phyloP scores from a whole-genome alignment of 768 basidiomycete species.

The Dentipellis fragilis region DNA sequence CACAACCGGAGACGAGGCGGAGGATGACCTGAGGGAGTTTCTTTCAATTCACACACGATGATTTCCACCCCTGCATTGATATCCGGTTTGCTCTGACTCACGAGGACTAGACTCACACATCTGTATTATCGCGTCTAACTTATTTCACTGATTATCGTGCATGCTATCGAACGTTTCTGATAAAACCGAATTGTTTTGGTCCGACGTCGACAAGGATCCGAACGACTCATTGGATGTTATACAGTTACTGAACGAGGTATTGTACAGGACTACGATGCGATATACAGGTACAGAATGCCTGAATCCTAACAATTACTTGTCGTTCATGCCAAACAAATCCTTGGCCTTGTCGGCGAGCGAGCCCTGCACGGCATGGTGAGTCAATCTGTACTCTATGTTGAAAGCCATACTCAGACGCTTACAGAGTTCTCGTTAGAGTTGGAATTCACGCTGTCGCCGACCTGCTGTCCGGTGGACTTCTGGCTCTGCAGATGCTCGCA shows the following conservation, averaged over 20 bases:
- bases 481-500: conserved; percentile 26
- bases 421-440: conserved; percentile 40
- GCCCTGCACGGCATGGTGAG: not conserved
- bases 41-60: not conserved
- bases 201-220: not conserved
- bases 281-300: not conserved
- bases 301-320: not conserved
- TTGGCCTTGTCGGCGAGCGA: not conserved
- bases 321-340: not conserved
- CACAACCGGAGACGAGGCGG: not conserved
- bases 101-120: not conserved
- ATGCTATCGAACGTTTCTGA: not conserved
- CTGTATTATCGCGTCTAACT: not conserved
- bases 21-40: not conserved
- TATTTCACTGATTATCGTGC: not conserved
- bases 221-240: not conserved
- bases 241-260: not conserved
- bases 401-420: conserved; percentile 1
- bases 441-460: conserved; percentile 35
- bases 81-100: not conserved
- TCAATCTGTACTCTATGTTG: not conserved
- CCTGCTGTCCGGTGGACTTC: conserved; percentile 41
- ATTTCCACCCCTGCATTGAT: not conserved
- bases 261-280: not conserved
- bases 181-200: not conserved